These are phyloP conservation scores for Diplodia intermedia DNA, from an alignment of 2,329 filamentous ascomycete species.

Conservation along the genomic window DNA sequence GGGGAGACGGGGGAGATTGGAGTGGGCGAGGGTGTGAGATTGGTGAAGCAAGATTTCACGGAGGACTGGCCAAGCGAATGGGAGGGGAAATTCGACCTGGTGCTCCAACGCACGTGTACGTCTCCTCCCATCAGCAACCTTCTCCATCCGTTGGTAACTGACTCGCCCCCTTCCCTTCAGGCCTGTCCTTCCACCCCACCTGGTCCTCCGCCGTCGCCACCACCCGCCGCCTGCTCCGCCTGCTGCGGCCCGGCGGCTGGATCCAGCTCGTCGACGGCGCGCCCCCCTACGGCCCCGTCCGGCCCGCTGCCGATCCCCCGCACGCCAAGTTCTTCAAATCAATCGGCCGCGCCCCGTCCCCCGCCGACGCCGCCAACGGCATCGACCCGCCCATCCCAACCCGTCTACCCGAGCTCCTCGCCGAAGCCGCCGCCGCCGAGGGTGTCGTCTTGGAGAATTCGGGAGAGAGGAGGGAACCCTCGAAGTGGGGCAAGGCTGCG, in stretches of 20 bases:
- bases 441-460: neutral
- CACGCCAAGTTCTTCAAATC: neutral
- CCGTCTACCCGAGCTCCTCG: neutral
- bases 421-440: neutral
- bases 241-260: constrained; percentile 7
- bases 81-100: neutral
- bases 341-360: neutral
- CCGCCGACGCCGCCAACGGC: neutral
- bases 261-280: constrained; percentile 14
- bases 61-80: neutral
- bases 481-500: neutral
- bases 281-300: neutral
- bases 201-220: neutral
- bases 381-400: neutral
- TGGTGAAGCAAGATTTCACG: constrained; percentile 3
- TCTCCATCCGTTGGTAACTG: neutral
- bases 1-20: neutral
- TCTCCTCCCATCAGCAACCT: neutral
- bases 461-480: neutral
- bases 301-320: neutral
- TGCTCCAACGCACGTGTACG: constrained; percentile 8
- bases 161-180: neutral
- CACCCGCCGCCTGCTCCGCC: neutral
- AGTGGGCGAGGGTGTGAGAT: neutral
- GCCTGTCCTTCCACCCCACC: neutral